Percentiles rank a stretch among this genome's conserved stretches.
phyloP scores from a whole-genome alignment of 1,284 basidiomycete genomes.

The Cryptococcus neoformans region DNA sequence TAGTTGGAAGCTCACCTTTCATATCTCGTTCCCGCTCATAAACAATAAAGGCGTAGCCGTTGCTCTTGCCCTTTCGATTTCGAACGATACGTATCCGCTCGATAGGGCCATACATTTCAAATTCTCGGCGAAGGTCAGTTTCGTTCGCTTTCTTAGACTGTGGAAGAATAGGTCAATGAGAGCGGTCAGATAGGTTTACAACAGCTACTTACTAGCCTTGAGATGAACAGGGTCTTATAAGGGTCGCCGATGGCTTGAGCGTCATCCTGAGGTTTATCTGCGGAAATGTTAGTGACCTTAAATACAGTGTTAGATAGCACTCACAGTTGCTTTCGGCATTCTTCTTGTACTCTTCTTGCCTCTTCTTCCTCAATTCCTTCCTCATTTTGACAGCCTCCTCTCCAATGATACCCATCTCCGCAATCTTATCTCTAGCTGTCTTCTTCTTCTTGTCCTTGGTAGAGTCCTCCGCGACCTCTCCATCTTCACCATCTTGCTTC shows the following conservation, averaged over 20 bases:
- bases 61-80: conserved; percentile 79
- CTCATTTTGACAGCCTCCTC: conserved; percentile 60
- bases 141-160: conserved; percentile 85
- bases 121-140: conserved; percentile 86
- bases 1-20: conserved; percentile 65
- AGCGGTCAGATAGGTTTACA: not conserved
- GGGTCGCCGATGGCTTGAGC: conserved; percentile 94
- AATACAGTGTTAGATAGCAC: conserved; percentile 37
- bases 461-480: conserved; percentile 17
- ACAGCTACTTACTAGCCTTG: conserved; percentile 65
- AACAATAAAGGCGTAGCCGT: conserved; percentile 95
- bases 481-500: conserved; percentile 21
- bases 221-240: conserved; percentile 97
- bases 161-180: not conserved
- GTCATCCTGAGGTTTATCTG: conserved; percentile 85
- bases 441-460: conserved; percentile 38
- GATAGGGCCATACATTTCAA: conserved; percentile 92
- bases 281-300: conserved; percentile 36
- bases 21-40: conserved; percentile 98
- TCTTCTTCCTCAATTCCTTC: conserved; percentile 74
- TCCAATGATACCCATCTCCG: conserved; percentile 52
- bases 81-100: conserved; percentile 87
- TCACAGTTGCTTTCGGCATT: conserved; percentile 75
- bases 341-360: conserved; percentile 74
- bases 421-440: conserved; percentile 59